Evolutionary conservation across 106 monocot genomes (phyloP).

Genomic region (Hemerocallis citrina): DNA sequence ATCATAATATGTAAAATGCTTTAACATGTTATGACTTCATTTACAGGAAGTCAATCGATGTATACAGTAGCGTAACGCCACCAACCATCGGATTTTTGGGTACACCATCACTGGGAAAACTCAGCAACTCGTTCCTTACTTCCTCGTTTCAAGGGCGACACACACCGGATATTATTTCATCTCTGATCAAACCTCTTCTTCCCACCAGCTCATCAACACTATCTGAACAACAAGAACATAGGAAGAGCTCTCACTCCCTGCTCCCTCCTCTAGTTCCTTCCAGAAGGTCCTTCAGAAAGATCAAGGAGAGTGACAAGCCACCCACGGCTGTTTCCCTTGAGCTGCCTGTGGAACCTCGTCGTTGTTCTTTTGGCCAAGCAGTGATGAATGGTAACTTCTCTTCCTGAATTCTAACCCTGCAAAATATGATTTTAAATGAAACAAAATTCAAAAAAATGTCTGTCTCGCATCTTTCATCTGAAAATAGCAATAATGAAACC

Average conservation of each 20-base stretch:
- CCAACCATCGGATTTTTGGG: slow-evolving; percentile 46
- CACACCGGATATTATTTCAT: slow-evolving; percentile 51
- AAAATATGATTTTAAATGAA: no score
- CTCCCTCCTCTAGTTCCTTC: slow-evolving; percentile 24
- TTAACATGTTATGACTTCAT: no score
- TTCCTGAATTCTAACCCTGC: no score
- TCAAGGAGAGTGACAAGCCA: slow-evolving; percentile 19
- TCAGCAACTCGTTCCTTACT: slow-evolving; percentile 65
- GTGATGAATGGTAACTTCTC: slow-evolving; percentile 81
- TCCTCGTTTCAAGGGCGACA: slow-evolving; percentile 62
- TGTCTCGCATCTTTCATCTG: no score
- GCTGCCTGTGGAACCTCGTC: slow-evolving; percentile 7
- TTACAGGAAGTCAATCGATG: slow-evolving; percentile 90
- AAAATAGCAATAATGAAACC: no score
- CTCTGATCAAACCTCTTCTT: slow-evolving; percentile 61
- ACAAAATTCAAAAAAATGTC: no score
- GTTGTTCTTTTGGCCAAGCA: slow-evolving; percentile 59
- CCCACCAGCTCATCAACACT: slow-evolving; percentile 22
- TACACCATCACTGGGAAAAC: slow-evolving; percentile 30
- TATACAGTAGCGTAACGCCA: slow-evolving; percentile 64
- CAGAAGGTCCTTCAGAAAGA: slow-evolving; percentile 30
- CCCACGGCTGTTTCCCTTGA: slow-evolving; percentile 12
- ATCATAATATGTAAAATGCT: no score
- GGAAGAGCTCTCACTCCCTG: slow-evolving; percentile 51
- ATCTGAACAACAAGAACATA: slow-evolving; percentile 12